phyloP scores from a whole-genome alignment of 768 basidiomycete species.

The Boletellus emodensis region DNA sequence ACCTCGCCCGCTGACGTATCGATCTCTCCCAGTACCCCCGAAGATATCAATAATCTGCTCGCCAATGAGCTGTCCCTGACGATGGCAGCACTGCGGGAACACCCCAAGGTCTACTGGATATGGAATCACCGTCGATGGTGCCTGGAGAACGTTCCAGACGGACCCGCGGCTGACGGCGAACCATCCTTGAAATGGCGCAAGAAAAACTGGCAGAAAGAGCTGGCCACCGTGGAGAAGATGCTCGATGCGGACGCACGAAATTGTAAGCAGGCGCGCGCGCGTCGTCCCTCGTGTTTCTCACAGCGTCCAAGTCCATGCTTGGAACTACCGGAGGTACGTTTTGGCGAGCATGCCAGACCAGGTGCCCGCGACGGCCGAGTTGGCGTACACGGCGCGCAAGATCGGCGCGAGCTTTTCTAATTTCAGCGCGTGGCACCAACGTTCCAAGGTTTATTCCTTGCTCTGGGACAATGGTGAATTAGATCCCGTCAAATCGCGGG shows the following conservation, averaged over 20 bases:
- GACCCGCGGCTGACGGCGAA: constrained; percentile 46
- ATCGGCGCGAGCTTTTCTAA: constrained; percentile 95
- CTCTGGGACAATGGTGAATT: constrained; percentile 61
- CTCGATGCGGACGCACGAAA: constrained; percentile 89
- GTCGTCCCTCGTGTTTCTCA: constrained; percentile 1
- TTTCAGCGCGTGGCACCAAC: constrained; percentile 98
- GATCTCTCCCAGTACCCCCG: constrained; percentile 45
- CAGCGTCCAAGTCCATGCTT: constrained; percentile 74
- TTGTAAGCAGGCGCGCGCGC: constrained; percentile 50
- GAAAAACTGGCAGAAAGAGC: constrained; percentile 78
- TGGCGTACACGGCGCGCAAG: constrained; percentile 83
- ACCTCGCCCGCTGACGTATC: constrained; percentile 1
- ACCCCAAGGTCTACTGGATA: constrained; percentile 97
- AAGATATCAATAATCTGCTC: constrained; percentile 60
- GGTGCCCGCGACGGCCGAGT: constrained; percentile 58
- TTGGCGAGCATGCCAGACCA: constrained; percentile 63
- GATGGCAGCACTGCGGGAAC: constrained; percentile 68
- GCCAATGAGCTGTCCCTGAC: constrained; percentile 77
- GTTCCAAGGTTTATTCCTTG: constrained; percentile 71
- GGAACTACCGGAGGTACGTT: constrained; percentile 90
- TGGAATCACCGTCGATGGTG: constrained; percentile 99
- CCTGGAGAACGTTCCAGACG: constrained; percentile 77
- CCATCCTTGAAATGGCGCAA: constrained; percentile 67
- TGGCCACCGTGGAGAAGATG: constrained; percentile 89
- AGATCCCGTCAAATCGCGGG: constrained; percentile 52